Evolutionary conservation across 768 basidiomycete species (phyloP), one percentile per base, ranked within the genome.

Genomic region (Suillus brevipes): DNA sequence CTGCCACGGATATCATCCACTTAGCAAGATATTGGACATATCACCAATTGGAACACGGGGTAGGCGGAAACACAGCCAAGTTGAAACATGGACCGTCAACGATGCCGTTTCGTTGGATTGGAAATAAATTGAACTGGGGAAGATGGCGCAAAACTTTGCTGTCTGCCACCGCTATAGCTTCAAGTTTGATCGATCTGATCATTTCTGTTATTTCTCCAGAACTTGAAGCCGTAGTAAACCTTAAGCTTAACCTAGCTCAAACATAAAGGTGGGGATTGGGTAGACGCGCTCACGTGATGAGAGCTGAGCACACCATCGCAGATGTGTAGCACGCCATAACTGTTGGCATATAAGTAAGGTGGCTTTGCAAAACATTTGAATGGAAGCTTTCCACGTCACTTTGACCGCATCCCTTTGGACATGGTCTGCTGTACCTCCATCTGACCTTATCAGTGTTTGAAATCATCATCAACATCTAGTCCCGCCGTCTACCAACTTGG

Each of bases 251-350:
- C 31, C 31, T 31, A 31, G 31, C 31, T n/a, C n/a, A n/a, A n/a
- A 31, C 31, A 2, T 31, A 31, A 4, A 4, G 31, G 31, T 31
- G 31, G 31, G 31, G 31, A 31, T 31, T 31, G 31, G 31, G 31
- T 36, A 36, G 34, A 8, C 23, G 16, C 23, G 56, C 38, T 58
- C 75, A 76, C 71, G 75, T 76, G 75, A 73, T 69, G 76, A 52
- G 76, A 76, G 67, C 63, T 55, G 57, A 76, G 73, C 75, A 77
- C 74, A 74, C 71, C 68, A 75, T 74, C 62, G 66, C 64, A 66
- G 66, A 62, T 67, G 28, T 50, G 70, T 73, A 67, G 66, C 66
- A 67, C 66, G 66, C 34, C 55, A 66, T 61, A 10, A 58, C n/a
- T 6, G 36, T 20, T 20, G 6, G 14, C 58, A 66, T 74, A 76